These are phyloP conservation scores for Immersiella caudata DNA, from an alignment of 495 filamentous ascomycete species.

Conservation along the genomic window DNA sequence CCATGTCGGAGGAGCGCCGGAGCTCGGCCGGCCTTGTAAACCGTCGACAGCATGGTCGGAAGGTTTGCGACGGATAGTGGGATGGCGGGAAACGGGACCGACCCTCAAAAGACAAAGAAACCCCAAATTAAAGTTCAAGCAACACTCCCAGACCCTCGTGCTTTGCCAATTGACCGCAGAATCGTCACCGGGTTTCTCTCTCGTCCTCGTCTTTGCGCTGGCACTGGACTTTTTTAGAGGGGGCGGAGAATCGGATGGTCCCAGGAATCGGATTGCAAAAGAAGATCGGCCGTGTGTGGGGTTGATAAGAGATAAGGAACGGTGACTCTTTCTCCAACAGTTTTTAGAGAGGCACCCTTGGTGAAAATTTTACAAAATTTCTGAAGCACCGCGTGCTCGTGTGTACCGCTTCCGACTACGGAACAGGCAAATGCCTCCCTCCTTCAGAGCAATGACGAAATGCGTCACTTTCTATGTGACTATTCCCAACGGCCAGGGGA, in stretches of 20 bases:
- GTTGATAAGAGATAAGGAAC: constrained; percentile 19
- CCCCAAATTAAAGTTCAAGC: constrained; percentile 14
- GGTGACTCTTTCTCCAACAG: constrained; percentile 10
- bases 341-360: constrained; percentile 4
- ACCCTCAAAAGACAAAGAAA: constrained; percentile 10
- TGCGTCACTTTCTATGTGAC: background rate
- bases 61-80: constrained; percentile 14
- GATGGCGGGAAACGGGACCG: constrained; percentile 15
- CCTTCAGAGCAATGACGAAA: background rate
- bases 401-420: background rate
- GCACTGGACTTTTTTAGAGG: background rate
- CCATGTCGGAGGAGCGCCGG: constrained; percentile 53
- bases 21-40: constrained; percentile 51
- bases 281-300: constrained; percentile 6
- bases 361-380: constrained; percentile 10
- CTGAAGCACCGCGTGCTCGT: background rate
- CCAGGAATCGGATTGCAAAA: background rate
- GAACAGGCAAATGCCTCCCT: constrained; percentile 1
- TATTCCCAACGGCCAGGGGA: too few species aligned
- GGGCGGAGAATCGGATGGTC: background rate
- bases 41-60: constrained; percentile 41
- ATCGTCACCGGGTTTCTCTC: background rate
- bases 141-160: constrained; percentile 12
- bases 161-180: constrained; percentile 15
- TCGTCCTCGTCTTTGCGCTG: constrained; percentile 1